Evolutionary conservation across 129 eudicot genomes (phyloP), one percentile per base, ranked within the genome.

Genomic region (Flaveria brownii): DNA sequence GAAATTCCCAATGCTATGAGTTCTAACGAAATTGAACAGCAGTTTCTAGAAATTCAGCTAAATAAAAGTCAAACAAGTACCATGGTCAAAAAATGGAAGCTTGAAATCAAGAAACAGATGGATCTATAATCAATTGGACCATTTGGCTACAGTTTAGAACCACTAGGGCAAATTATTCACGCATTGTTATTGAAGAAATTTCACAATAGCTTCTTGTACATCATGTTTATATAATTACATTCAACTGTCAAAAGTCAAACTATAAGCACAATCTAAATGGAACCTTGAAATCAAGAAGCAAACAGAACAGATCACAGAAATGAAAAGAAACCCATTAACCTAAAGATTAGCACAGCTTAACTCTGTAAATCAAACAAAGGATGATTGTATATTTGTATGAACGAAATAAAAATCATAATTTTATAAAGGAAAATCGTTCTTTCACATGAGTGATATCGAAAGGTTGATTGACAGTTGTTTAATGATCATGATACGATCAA

Each of bases 71-170:
- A 80, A 80, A 43, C 59, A 47, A 64, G 52, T 42, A 73, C 12
- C 51, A 65, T 8, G 41, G 78, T 73, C 70, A 65, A 80, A 13
- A 51, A 54, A 73, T 73, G 83, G 83, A 73, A 73, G 79, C 79
- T 73, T 57, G 36, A 73, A 66, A 63, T 78, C 66, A 73, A 73
- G 63, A 73, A 72, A 79, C 78, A 80, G 16, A 26, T 23, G 68
- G 75, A 80, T 80, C 83, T 56, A 30, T 12, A 13, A 56, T n/a
- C 49, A 30, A 61, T 33, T 52, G 55, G 43, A 65, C 52, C 69
- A 42, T 43, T 61, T 22, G 41, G 39, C 71, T 9, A 36, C 20
- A 22, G 49, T 62, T 36, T 50, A 60, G 64, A 60, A 6, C 61
- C 56, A 42, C 22, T 16, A 28, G 33, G 23, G 9, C n/a, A 26